phyloP scores from a whole-genome alignment of 108 stramenopile genomes.

The Mediolabrus comicus region DNA sequence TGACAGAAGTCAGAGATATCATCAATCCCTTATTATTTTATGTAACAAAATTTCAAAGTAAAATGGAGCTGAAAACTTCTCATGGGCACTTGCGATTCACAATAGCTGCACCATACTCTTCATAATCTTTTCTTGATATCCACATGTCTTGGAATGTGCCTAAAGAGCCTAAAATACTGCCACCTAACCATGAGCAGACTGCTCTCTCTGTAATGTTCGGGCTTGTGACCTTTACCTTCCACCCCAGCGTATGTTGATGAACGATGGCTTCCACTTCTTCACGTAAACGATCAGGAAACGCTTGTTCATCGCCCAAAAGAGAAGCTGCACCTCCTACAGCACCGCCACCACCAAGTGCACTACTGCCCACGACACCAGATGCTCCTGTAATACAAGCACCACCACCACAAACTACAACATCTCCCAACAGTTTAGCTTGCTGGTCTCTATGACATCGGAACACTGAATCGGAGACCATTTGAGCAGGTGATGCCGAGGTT shows the following conservation, averaged over 20 bases:
- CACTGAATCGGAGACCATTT: constrained; percentile 87
- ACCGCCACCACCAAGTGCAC: not conserved
- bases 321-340: constrained; percentile 45
- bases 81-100: constrained; percentile 95
- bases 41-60: too few species aligned
- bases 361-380: constrained; percentile 5
- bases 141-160: constrained; percentile 98
- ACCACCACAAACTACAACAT: constrained; percentile 83
- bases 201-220: constrained; percentile 69
- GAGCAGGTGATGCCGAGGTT: constrained; percentile 67
- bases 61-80: not conserved
- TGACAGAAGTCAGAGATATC: too few species aligned
- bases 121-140: constrained; percentile 93
- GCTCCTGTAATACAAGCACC: constrained; percentile 66
- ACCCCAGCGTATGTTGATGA: constrained; percentile 85
- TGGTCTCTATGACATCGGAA: constrained; percentile 89
- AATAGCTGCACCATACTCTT: constrained; percentile 92
- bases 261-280: constrained; percentile 83
- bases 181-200: constrained; percentile 91
- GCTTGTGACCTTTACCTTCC: constrained; percentile 85
- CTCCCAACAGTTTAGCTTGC: constrained; percentile 77
- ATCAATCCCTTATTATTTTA: too few species aligned
- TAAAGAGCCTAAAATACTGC: constrained; percentile 94
- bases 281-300: constrained; percentile 74
- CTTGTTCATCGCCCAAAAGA: constrained; percentile 52